Evolutionary conservation across 169 alveolate genomes (phyloP), one percentile per base, ranked within the genome.

Genomic region (Cytauxzoon felis): DNA sequence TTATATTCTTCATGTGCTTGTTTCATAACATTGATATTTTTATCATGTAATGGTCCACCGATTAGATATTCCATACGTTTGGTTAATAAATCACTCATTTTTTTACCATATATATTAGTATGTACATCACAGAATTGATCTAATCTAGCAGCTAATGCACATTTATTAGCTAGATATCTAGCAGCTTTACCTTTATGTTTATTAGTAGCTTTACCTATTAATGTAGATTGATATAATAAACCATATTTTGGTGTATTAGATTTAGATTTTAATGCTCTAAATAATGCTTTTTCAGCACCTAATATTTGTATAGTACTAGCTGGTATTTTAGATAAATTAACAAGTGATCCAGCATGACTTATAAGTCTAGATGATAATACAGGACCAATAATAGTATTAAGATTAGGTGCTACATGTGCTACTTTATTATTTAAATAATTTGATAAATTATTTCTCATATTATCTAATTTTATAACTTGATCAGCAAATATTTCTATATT

Each of bases 171-270:
- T 36, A 97, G 82, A 61, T 95, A 96, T 58, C 99, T 85, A 21
- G 98, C 93, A 66, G 96, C 92, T 67, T 93, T 88, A 36, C 98
- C 99, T 75, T 96, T 95, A 82, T 95, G 91, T 80, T 94, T 92
- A 48, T 86, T 87, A 27, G 95, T 91, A 19, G 99, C 99, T 76
- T 94, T 90, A 2, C 99, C 98, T 51, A 97, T 96, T 85, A 92
- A 95, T 36, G 96, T 87, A 1, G 98, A 92, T 80, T 97, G 97
- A 82, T 91, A 97, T 50, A 97, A 83, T 8, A 97, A 84, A 2
- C 99, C 99, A 81, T 95, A 97, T 81, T 97, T 97, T n/a, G 99
- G 99, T 23, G 99, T 97, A 60, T 94, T 95, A 42, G 97, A 95
- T 82, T 92, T 92, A 19, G 98, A 92, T 87, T 96, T 97, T 50